phyloP scores from a whole-genome alignment of 2,329 filamentous ascomycete genomes.

The Epichloe brachyelytri region DNA sequence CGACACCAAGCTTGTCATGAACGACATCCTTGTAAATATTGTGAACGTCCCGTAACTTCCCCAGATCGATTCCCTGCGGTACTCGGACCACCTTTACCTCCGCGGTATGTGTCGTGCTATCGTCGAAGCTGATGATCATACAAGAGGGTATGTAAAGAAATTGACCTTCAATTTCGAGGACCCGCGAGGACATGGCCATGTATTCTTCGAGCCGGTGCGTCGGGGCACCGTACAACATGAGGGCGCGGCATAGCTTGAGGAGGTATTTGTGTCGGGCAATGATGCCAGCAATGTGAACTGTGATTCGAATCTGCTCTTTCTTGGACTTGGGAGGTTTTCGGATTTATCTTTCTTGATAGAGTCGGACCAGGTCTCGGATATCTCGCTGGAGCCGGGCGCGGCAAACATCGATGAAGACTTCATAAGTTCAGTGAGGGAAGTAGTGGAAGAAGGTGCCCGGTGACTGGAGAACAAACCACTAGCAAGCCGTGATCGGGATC shows the following conservation, averaged over 20 bases:
- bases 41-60: slow-evolving; percentile 60
- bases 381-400: slow-evolving; percentile 31
- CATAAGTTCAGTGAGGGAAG: slow-evolving; percentile 37
- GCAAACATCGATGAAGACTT: slow-evolving; percentile 41
- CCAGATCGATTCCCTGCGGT: slow-evolving; percentile 57
- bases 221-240: slow-evolving; percentile 85
- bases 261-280: slow-evolving; percentile 73
- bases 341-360: slow-evolving; percentile 28
- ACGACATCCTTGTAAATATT: slow-evolving; percentile 74
- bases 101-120: slow-evolving; percentile 59
- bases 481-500: slow-evolving; percentile 20
- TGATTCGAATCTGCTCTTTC: slow-evolving; percentile 32
- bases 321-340: slow-evolving; percentile 21
- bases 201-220: slow-evolving; percentile 88
- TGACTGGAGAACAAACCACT: slow-evolving; percentile 29
- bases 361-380: slow-evolving; percentile 30
- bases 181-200: slow-evolving; percentile 78
- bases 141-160: slow-evolving; percentile 84
- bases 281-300: slow-evolving; percentile 50
- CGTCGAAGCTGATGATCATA: slow-evolving; percentile 90
- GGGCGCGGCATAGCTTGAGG: slow-evolving; percentile 66
- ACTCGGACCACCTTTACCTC: slow-evolving; percentile 64
- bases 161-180: slow-evolving; percentile 77
- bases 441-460: slow-evolving; percentile 28
- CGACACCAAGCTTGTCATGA: slow-evolving; percentile 59